phyloP scores from a whole-genome alignment of 352 stramenopile species.

The Phytophthora tubulina region DNA sequence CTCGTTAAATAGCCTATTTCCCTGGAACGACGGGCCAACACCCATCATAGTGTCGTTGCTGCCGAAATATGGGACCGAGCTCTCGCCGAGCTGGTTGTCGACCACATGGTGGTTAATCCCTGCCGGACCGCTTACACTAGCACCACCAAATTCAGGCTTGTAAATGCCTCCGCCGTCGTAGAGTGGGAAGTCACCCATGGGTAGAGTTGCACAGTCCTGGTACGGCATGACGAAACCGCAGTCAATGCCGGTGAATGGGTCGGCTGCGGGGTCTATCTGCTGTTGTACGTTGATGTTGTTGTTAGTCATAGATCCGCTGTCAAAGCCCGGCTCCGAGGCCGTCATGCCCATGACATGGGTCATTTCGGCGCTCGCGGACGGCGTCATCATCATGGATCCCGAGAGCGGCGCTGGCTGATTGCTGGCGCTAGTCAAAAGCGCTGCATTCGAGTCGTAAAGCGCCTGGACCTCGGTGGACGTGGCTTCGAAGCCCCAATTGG shows the following conservation, averaged over 20 bases:
- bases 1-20: constrained; percentile 22
- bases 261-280: neutral
- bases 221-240: constrained; percentile 34
- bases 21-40: constrained; percentile 7
- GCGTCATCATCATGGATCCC: constrained; percentile 26
- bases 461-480: constrained; percentile 5
- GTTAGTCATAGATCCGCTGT: constrained; percentile 8
- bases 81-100: constrained; percentile 31
- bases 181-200: constrained; percentile 30
- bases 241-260: constrained; percentile 21
- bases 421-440: neutral
- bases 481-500: constrained; percentile 30
- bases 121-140: neutral
- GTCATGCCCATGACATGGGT: constrained; percentile 22
- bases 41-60: constrained; percentile 10
- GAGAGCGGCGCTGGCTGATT: constrained; percentile 18
- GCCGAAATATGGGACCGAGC: constrained; percentile 14
- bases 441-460: constrained; percentile 15
- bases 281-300: constrained; percentile 13
- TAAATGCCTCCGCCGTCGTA: constrained; percentile 21
- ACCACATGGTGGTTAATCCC: constrained; percentile 14
- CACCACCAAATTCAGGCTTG: constrained; percentile 11
- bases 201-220: constrained; percentile 27
- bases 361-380: constrained; percentile 20
- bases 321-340: constrained; percentile 12